A percentile compares a stretch with the other conserved stretches of the same genome.
These are phyloP conservation scores for Mikania micrantha DNA, from an alignment of 129 eudicot species.

Conservation along the genomic window DNA sequence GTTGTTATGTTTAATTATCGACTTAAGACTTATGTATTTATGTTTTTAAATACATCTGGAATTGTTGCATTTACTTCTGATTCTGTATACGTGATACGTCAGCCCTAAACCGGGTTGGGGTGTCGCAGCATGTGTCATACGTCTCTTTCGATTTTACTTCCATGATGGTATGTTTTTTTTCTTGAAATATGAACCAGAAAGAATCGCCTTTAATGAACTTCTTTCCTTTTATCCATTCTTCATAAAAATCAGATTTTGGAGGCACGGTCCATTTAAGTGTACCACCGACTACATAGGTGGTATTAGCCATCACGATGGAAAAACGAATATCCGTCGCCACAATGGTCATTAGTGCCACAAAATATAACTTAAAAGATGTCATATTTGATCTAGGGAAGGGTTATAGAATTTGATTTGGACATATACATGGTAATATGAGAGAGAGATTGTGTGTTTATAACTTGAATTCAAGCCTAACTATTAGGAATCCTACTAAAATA, in stretches of 20 bases:
- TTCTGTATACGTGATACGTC: too few species aligned
- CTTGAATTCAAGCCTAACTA: neutral
- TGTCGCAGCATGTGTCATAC: neutral
- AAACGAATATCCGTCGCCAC: neutral
- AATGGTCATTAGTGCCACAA: neutral
- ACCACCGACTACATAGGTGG: neutral
- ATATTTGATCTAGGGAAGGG: neutral
- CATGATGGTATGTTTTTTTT: neutral
- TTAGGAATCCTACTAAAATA: neutral
- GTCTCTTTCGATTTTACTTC: neutral
- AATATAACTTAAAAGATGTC: neutral
- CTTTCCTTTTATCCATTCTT: neutral
- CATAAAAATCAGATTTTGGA: neutral
- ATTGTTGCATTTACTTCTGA: too few species aligned
- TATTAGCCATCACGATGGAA: neutral
- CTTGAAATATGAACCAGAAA: neutral
- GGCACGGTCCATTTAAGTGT: neutral
- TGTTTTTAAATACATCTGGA: too few species aligned
- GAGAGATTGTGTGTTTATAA: neutral
- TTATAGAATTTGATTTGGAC: neutral
- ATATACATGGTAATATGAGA: neutral
- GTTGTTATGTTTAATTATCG: too few species aligned
- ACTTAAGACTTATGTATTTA: too few species aligned
- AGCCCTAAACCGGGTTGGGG: too few species aligned
- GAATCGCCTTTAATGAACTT: neutral